Base-by-base conservation (phyloP, 78 protist genomes). In the slime mould (Dictyostelium discoideum) region DNA sequence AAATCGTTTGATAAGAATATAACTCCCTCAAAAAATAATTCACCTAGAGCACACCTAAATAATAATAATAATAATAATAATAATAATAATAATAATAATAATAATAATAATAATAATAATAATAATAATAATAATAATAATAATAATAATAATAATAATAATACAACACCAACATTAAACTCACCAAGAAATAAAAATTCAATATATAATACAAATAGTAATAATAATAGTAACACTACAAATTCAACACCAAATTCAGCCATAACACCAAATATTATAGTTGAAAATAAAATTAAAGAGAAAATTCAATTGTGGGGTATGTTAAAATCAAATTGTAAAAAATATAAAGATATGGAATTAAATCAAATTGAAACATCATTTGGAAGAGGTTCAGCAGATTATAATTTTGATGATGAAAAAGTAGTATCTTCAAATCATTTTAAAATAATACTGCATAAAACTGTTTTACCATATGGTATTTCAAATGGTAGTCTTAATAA, bases 301-400 rank as follows among this genome's bases (percentile, higher is more conserved):
- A 81, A 81, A 48, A 81, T 81, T 14, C 63, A 42, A 16, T 22
- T 26, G 5, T 87, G 93, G 93, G 93, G 57, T 5, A 40, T 3
- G 4, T 60, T 87, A 24, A 82, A 65, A 79, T n/a, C 72, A 63
- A 32, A 39, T 9, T 18, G 11, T 40, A 18, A 57, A 65, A 74
- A 87, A 44, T 22, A 32, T 22, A 87, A 87, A n/a, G 87, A 84
- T 63, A 40, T 87, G n/a, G 85, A 87, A 2, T 42, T 87, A 42
- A 63, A 44, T 79, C 93, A 87, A 40, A 57, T 87, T 39, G 48
- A 63, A 63, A 80, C 95, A 24, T n/a, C 40, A n/a, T 77, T 90
- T 80, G 95, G 95, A 26, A 60, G 88, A 10, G 78, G 74, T 5
- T 65, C 48, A 6, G 29, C 40, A 5, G 87, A 88, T 67, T 65